Percentiles rank a stretch among this genome's conserved stretches.
phyloP scores from a whole-genome alignment of 2,329 filamentous ascomycete genomes.

The Pochonia chlamydosporia region DNA sequence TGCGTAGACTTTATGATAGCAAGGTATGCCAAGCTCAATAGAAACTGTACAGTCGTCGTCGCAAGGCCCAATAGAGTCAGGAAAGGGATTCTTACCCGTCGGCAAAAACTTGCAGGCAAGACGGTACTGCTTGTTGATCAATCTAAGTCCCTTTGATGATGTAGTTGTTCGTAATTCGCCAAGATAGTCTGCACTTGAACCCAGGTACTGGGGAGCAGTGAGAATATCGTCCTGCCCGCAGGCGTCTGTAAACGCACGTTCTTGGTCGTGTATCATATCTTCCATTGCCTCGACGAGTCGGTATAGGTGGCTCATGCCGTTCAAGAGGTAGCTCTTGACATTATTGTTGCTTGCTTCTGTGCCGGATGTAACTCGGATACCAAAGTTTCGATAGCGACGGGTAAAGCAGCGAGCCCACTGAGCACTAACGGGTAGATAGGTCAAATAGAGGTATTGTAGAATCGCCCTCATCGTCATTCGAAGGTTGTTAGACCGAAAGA shows the following conservation, averaged over 20 bases:
- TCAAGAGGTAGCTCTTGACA: slow-evolving; percentile 5
- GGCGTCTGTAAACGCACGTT: slow-evolving; percentile 3
- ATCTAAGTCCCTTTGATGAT: not conserved
- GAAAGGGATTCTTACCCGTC: not conserved
- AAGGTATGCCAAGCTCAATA: slow-evolving; percentile 6
- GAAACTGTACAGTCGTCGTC: slow-evolving; percentile 5
- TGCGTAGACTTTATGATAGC: slow-evolving; percentile 7
- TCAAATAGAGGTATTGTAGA: slow-evolving; percentile 2
- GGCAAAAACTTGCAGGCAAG: not conserved
- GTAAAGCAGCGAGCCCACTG: slow-evolving; percentile 11
- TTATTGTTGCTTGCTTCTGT: slow-evolving; percentile 10
- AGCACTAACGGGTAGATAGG: slow-evolving; percentile 8
- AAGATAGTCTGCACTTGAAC: not conserved
- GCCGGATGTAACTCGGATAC: slow-evolving; percentile 6
- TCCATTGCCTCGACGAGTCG: slow-evolving; percentile 7
- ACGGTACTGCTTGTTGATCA: not conserved
- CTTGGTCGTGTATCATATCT: slow-evolving; percentile 5
- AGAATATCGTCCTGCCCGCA: slow-evolving; percentile 5
- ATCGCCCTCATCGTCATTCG: too few species aligned
- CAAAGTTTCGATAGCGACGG: slow-evolving; percentile 9
- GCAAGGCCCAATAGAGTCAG: not conserved
- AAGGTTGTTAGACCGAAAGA: too few species aligned
- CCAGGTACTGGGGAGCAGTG: slow-evolving; percentile 1
- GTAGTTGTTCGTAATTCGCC: not conserved
- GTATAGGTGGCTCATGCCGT: slow-evolving; percentile 7